A percentile compares a stretch with the other conserved stretches of the same genome.
Conservation (phyloP, 371 early-diverging fungal species). For the Smittium culicis region DNA sequence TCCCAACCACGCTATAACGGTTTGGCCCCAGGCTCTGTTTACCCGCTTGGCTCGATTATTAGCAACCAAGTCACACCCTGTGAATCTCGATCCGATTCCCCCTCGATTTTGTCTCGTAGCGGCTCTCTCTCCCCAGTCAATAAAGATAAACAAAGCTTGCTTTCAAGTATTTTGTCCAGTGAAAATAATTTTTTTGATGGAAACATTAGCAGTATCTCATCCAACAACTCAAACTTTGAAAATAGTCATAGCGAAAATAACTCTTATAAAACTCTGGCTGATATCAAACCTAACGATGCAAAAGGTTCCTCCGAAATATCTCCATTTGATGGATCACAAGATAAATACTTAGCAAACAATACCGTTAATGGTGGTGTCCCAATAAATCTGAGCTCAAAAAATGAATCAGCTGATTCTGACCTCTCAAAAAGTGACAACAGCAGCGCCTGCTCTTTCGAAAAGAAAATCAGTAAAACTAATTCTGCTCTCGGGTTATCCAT, state of each 20-base stretch:
- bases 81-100: background rate
- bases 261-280: no score
- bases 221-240: background rate
- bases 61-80: background rate
- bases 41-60: background rate
- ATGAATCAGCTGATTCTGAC: background rate
- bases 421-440: background rate
- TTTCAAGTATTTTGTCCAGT: background rate
- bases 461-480: background rate
- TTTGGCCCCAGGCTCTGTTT: background rate
- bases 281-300: background rate
- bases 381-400: background rate
- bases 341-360: background rate
- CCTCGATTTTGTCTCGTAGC: background rate
- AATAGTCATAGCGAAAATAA: background rate
- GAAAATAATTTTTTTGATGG: background rate
- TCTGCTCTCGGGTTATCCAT: conserved; percentile 8
- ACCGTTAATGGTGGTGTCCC: background rate
- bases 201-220: background rate
- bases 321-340: background rate
- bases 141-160: background rate
- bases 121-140: no score
- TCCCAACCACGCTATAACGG: background rate
- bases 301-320: background rate
- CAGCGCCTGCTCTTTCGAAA: background rate